A percentile compares a stretch with the other conserved stretches of the same genome.
Evolutionary conservation across 345 rosid species (phyloP).

Genomic region (Pelargonium nanum): DNA sequence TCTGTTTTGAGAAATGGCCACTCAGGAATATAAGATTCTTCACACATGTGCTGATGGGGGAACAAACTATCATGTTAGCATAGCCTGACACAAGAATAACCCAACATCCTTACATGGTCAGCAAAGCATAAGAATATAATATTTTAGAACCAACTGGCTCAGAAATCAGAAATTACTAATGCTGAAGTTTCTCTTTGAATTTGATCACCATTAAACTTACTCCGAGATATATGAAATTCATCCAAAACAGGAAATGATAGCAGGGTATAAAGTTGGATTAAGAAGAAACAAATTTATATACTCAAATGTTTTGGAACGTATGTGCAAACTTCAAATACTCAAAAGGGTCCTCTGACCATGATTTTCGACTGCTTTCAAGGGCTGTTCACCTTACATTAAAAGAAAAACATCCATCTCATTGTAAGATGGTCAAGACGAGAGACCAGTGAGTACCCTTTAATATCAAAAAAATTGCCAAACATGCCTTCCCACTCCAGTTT

Average conservation of each 20-base stretch:
- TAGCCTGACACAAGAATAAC: slow-evolving; percentile 23
- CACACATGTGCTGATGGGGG: slow-evolving; percentile 43
- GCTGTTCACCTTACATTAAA: background rate
- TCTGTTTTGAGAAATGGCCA: slow-evolving; percentile 19
- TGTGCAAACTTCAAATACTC: background rate
- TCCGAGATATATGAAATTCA: background rate
- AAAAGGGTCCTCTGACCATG: background rate
- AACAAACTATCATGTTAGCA: slow-evolving; percentile 41
- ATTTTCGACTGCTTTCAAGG: background rate
- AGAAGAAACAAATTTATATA: background rate
- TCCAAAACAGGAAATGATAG: background rate
- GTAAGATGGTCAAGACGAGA: too few species aligned
- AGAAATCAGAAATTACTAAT: background rate
- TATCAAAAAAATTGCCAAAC: background rate
- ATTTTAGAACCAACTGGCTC: background rate
- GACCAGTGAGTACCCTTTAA: background rate
- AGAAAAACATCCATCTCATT: too few species aligned
- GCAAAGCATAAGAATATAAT: background rate
- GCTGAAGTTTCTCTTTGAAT: background rate
- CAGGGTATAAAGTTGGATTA: background rate
- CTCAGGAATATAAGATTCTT: slow-evolving; percentile 39
- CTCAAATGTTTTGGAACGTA: background rate
- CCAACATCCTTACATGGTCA: slow-evolving; percentile 6
- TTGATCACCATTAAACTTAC: background rate
- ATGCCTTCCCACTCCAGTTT: background rate